Evolutionary conservation across 1,139 yeast genomes (phyloP).

Genomic region (Sugiyamaella xylanicola): DNA sequence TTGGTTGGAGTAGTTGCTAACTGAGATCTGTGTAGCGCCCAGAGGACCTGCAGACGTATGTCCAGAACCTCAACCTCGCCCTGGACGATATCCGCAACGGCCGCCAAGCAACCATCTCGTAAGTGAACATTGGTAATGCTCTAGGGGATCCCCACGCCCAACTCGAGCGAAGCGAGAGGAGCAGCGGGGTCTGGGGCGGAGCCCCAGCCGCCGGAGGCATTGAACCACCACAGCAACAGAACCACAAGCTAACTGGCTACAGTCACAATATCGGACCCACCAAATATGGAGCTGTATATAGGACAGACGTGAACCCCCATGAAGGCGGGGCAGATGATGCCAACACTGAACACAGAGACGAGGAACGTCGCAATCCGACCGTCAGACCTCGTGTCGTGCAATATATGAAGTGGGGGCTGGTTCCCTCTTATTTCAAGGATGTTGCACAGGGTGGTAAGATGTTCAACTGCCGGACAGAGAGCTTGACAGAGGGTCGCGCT

Average conservation of each 20-base stretch:
- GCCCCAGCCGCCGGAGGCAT: not conserved
- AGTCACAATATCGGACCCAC: conserved; percentile 58
- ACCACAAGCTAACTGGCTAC: conserved; percentile 5
- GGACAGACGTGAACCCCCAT: conserved; percentile 22
- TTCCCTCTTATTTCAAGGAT: conserved; percentile 55
- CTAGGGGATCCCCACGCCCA: conserved; percentile 19
- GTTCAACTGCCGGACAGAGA: conserved; percentile 42
- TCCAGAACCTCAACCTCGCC: conserved; percentile 29
- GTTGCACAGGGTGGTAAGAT: conserved; percentile 37
- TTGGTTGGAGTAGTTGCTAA: not conserved
- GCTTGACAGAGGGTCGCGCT: conserved; percentile 33
- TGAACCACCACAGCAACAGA: conserved; percentile 11
- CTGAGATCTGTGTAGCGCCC: conserved; percentile 23
- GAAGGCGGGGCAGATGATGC: conserved; percentile 16
- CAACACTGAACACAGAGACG: not conserved
- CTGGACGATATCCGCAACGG: conserved; percentile 34
- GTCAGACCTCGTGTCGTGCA: conserved; percentile 28
- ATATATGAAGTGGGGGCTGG: conserved; percentile 62
- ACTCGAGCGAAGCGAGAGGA: conserved; percentile 22
- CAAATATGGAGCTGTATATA: conserved; percentile 50
- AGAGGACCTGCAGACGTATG: conserved; percentile 25
- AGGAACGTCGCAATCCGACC: not conserved
- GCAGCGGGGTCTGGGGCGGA: no score
- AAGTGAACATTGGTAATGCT: conserved; percentile 23
- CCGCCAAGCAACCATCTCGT: conserved; percentile 31